Percentiles rank a stretch among this genome's conserved stretches.
Evolutionary conservation across 768 basidiomycete genomes (phyloP).

Genomic region (Leucosporidium yakuticum): DNA sequence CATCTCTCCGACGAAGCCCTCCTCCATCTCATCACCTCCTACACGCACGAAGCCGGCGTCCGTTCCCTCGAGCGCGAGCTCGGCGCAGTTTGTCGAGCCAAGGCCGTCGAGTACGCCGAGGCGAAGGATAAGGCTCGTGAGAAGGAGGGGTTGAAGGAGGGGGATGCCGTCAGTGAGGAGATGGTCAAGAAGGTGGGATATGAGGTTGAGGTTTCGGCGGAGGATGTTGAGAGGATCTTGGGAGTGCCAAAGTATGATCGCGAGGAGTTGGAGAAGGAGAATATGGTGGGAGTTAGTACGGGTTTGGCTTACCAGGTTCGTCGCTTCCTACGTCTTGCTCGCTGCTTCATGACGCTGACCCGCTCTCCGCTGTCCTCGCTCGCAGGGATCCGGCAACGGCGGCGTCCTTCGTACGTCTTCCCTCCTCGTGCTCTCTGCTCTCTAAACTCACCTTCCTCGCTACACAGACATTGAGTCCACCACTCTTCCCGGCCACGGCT

Average conservation of each 20-base stretch:
- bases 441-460: neutral
- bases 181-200: slow-evolving; percentile 47
- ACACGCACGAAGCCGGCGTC: slow-evolving; percentile 88
- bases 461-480: slow-evolving; percentile 68
- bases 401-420: slow-evolving; percentile 35
- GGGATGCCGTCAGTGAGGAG: neutral
- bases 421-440: neutral
- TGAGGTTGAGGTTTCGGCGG: slow-evolving; percentile 55
- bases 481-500: slow-evolving; percentile 66
- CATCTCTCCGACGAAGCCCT: slow-evolving; percentile 60
- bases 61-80: slow-evolving; percentile 79
- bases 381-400: slow-evolving; percentile 38
- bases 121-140: slow-evolving; percentile 35
- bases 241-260: slow-evolving; percentile 74
- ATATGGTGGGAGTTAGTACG: slow-evolving; percentile 30
- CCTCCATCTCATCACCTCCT: slow-evolving; percentile 59
- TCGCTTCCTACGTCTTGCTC: too few species aligned
- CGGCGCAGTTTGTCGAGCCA: slow-evolving; percentile 78
- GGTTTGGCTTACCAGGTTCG: slow-evolving; percentile 42
- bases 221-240: slow-evolving; percentile 74
- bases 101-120: slow-evolving; percentile 87
- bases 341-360: too few species aligned
- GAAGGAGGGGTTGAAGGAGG: neutral
- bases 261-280: slow-evolving; percentile 50
- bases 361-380: too few species aligned